Percentiles rank a stretch among this genome's conserved stretches.
These are phyloP conservation scores for Venturia asperata DNA, from an alignment of 2,329 filamentous ascomycete genomes.

Conservation along the genomic window DNA sequence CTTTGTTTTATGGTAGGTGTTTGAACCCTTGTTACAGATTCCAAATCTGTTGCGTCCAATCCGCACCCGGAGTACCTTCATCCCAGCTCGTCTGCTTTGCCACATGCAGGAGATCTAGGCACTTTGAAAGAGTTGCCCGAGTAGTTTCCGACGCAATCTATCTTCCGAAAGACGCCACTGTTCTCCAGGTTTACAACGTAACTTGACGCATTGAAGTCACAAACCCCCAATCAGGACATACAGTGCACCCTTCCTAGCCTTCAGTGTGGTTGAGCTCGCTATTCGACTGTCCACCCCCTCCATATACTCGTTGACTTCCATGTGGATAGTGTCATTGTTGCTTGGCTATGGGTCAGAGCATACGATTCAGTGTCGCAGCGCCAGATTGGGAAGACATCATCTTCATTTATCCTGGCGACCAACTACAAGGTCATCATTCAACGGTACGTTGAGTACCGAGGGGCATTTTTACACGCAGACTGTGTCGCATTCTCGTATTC, in stretches of 20 bases:
- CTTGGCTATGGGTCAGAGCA: not conserved
- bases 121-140: not conserved
- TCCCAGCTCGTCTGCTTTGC: not conserved
- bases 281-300: not conserved
- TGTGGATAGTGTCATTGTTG: not conserved
- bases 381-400: not conserved
- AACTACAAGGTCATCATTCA: not conserved
- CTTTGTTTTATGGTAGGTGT: not conserved
- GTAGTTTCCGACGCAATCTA: not conserved
- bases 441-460: too few species aligned
- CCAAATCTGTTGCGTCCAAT: not conserved
- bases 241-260: not conserved
- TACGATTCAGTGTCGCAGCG: not conserved
- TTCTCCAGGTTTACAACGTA: not conserved
- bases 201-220: not conserved
- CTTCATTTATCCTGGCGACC: not conserved
- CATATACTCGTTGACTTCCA: not conserved
- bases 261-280: not conserved
- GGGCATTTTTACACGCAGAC: too few species aligned
- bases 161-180: not conserved
- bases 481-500: too few species aligned
- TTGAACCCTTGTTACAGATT: not conserved
- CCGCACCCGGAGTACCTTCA: not conserved
- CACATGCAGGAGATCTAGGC: not conserved
- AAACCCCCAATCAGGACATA: not conserved